These are phyloP conservation scores for Petasospora fabianii DNA, from an alignment of 1,139 yeast genomes.

Conservation along the genomic window DNA sequence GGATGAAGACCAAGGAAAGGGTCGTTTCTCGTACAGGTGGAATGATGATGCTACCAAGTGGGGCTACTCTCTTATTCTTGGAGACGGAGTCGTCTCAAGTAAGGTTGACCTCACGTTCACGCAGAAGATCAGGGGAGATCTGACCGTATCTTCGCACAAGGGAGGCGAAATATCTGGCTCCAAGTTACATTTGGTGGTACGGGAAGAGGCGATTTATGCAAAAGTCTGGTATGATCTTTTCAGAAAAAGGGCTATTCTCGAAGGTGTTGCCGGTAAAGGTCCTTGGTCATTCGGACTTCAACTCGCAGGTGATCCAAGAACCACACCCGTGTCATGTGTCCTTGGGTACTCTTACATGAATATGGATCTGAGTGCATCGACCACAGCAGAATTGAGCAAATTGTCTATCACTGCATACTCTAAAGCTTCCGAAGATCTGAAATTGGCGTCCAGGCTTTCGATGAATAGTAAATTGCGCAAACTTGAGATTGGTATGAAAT, in stretches of 20 bases:
- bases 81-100: conserved; percentile 1
- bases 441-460: conserved; percentile 1
- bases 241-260: conserved; percentile 1
- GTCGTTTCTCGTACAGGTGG: conserved; percentile 7
- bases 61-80: conserved; percentile 7
- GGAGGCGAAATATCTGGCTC: conserved; percentile 1
- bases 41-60: conserved; percentile 1
- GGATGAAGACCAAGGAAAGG: conserved; percentile 2
- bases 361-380: not conserved
- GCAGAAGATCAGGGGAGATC: conserved; percentile 2
- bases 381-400: not conserved
- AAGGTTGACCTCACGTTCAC: conserved; percentile 6
- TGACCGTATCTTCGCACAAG: not conserved
- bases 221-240: conserved; percentile 2
- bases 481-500: conserved; percentile 8
- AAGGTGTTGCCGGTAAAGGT: conserved; percentile 1
- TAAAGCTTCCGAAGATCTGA: not conserved
- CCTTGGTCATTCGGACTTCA: conserved; percentile 4
- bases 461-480: not conserved
- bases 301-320: not conserved
- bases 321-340: conserved; percentile 1
- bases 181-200: conserved; percentile 1
- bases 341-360: conserved; percentile 1
- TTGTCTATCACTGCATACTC: conserved; percentile 1
- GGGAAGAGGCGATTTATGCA: not conserved